Base-by-base conservation (phyloP, 371 early-diverging fungal species). In the Batrachochytrium dendrobatidis region DNA sequence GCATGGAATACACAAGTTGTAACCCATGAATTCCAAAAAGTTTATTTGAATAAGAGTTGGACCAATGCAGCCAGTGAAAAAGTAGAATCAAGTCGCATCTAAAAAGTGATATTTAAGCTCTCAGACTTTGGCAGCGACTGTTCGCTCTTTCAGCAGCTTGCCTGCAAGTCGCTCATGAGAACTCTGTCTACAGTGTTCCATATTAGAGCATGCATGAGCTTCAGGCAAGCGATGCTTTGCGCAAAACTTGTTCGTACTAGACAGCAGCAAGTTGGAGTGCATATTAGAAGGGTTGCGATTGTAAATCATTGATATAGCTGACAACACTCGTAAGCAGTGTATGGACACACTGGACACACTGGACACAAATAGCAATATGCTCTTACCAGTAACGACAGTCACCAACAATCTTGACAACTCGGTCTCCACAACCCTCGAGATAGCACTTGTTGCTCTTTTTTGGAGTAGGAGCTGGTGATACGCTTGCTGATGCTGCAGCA, bases 181-280 rank as follows among this genome's bases (percentile, higher is more conserved):
- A 7, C 61, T 70, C 56, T 79, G 70, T 43, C 72, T 71, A 65
- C 85, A 85, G 30, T 69, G 73, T 25, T 77, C 69, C 30, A 85
- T 65, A 55, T 83, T 80, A 22, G 68, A 63, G 67, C 86, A 86
- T 28, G 73, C 72, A 64, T 86, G 86, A n/a, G 76, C 72, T 58
- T 86, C 86, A 17, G 84, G 83, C 20, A 85, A 62, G n/a, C 86
- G 79, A 65, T 86, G 86, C 30, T 78, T 66, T 6, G 73, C 57
- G 56, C 86, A 86, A 63, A 71, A 85, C 45, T 64, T 53, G 6
- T 59, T 7, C n/a, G n/a, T n/a, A n/a, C n/a, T n/a, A n/a, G n/a
- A n/a, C n/a, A n/a, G n/a, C n/a, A n/a, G n/a, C n/a, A n/a, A n/a
- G n/a, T n/a, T n/a, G n/a, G n/a, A n/a, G n/a, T n/a, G n/a, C n/a